Evolutionary conservation across 169 alveolate species (phyloP).

Genomic region (Cyclospora cayetanensis): DNA sequence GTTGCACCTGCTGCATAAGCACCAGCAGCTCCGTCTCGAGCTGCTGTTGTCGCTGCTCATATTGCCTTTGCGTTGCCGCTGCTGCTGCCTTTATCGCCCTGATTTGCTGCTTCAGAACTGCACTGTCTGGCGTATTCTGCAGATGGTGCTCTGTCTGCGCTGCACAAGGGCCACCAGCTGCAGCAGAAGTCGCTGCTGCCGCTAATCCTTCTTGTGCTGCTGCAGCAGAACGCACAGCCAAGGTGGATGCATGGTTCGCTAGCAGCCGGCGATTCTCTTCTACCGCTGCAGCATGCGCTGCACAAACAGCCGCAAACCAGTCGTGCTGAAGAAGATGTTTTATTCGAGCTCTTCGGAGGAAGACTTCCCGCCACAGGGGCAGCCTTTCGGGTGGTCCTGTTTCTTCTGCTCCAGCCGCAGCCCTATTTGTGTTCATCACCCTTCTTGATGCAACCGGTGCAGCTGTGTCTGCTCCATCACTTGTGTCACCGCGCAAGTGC

Average conservation of each 20-base stretch:
- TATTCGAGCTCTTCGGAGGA: slow-evolving; percentile 21
- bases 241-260: slow-evolving; percentile 21
- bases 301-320: slow-evolving; percentile 61
- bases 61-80: slow-evolving; percentile 48
- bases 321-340: slow-evolving; percentile 62
- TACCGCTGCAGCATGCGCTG: slow-evolving; percentile 60
- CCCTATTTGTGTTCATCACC: not conserved
- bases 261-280: slow-evolving; percentile 60
- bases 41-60: slow-evolving; percentile 55
- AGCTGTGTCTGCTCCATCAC: not conserved
- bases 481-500: too few relatives aligned
- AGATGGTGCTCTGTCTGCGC: not conserved
- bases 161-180: not conserved
- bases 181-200: not conserved
- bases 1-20: slow-evolving; percentile 65
- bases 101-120: slow-evolving; percentile 36
- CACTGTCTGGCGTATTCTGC: slow-evolving; percentile 19
- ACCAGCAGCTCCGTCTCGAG: slow-evolving; percentile 30
- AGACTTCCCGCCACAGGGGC: slow-evolving; percentile 52
- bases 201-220: not conserved
- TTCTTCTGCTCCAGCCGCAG: not conserved
- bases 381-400: not conserved
- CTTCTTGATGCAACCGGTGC: not conserved
- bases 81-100: slow-evolving; percentile 46
- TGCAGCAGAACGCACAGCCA: not conserved